Percentiles rank a stretch among this genome's conserved stretches.
Evolutionary conservation across 2,329 filamentous ascomycete species (phyloP).

Genomic region (Hirsutella minnesotensis): DNA sequence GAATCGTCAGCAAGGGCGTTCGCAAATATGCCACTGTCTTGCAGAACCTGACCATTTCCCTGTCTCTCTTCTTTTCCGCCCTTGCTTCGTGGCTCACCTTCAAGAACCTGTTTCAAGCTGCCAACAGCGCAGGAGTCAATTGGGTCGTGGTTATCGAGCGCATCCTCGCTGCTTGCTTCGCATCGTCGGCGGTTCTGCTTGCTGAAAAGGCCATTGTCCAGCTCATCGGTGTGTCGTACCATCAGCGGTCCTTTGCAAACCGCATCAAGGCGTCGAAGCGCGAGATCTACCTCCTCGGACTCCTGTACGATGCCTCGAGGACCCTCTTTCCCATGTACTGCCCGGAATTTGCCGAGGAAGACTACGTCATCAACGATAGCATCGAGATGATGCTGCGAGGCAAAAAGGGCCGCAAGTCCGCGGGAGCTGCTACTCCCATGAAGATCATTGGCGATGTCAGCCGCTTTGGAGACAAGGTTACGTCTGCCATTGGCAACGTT

Average conservation of each 20-base stretch:
- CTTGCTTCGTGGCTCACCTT: constrained; percentile 52
- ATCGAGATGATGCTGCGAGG: constrained; percentile 56
- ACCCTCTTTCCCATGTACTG: constrained; percentile 88
- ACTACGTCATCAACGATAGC: constrained; percentile 81
- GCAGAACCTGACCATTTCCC: constrained; percentile 49
- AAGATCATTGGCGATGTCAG: constrained; percentile 66
- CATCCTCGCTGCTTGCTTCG: constrained; percentile 54
- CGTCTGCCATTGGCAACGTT: constrained; percentile 83
- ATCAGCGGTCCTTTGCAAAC: constrained; percentile 70
- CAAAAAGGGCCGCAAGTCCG: constrained; percentile 34
- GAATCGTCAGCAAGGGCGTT: constrained; percentile 57
- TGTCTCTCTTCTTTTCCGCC: constrained; percentile 60
- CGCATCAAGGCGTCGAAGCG: constrained; percentile 84
- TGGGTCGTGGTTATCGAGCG: constrained; percentile 51
- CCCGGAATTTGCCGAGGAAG: constrained; percentile 79
- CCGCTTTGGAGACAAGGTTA: constrained; percentile 84
- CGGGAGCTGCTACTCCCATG: constrained; percentile 63
- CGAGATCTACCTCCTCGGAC: constrained; percentile 66
- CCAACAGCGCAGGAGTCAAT: constrained; percentile 20
- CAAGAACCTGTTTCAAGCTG: constrained; percentile 35
- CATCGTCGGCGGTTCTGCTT: constrained; percentile 59
- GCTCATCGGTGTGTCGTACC: constrained; percentile 75
- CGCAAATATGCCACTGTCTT: constrained; percentile 59
- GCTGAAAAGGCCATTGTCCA: constrained; percentile 72
- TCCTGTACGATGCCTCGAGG: constrained; percentile 84